These are phyloP conservation scores for Cryoendolithus antarcticus DNA, from an alignment of 2,329 filamentous ascomycete genomes.

Conservation along the genomic window DNA sequence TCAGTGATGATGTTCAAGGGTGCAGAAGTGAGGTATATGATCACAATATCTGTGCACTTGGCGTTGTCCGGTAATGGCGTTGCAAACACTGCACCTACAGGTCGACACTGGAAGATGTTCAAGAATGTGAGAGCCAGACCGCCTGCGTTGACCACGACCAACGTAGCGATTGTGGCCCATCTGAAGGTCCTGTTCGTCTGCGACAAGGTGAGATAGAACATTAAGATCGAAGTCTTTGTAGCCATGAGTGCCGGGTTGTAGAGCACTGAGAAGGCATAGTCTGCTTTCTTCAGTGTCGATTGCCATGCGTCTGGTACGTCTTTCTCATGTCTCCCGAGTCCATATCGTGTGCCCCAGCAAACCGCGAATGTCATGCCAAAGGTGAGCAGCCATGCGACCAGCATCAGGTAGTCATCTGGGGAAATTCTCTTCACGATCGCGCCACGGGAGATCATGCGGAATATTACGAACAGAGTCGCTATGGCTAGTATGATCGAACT, in stretches of 20 bases:
- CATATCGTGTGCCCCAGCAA: constrained; percentile 49
- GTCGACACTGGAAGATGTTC: constrained; percentile 76
- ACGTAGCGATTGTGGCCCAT: constrained; percentile 67
- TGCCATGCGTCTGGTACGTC: constrained; percentile 44
- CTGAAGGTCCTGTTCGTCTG: constrained; percentile 67
- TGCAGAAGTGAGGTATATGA: constrained; percentile 59
- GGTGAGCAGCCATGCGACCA: constrained; percentile 63
- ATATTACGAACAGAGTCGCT: constrained; percentile 61
- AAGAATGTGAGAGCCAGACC: constrained; percentile 71
- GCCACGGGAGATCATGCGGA: constrained; percentile 60
- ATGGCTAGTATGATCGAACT: constrained; percentile 57
- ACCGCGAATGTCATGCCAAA: constrained; percentile 57
- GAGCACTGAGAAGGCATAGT: constrained; percentile 49
- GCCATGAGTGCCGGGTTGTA: constrained; percentile 81
- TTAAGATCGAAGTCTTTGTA: constrained; percentile 81
- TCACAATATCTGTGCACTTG: constrained; percentile 49
- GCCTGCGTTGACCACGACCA: constrained; percentile 65
- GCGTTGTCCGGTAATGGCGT: constrained; percentile 33
- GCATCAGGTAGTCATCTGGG: constrained; percentile 71
- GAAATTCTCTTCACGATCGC: constrained; percentile 60
- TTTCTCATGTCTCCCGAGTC: constrained; percentile 55
- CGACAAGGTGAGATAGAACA: constrained; percentile 78
- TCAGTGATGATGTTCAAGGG: constrained; percentile 90
- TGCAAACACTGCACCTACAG: constrained; percentile 57
- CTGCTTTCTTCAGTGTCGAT: constrained; percentile 41